phyloP scores from a whole-genome alignment of 306 rosid species.

The Cicer yamashitae region DNA sequence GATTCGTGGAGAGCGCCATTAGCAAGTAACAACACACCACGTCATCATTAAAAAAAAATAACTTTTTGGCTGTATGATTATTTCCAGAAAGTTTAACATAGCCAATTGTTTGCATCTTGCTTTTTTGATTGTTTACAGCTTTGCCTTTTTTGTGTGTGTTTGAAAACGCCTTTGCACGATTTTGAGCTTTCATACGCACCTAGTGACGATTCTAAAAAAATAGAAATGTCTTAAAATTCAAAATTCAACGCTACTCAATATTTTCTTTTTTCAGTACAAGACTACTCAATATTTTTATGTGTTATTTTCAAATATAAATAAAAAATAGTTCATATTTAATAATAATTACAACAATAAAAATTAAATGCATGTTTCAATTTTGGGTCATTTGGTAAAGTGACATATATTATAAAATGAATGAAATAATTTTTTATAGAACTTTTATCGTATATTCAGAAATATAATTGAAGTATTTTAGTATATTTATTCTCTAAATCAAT shows the following conservation, averaged over 20 bases:
- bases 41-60: constrained; percentile 22
- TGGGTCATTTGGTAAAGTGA: too few species aligned
- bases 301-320: too few species aligned
- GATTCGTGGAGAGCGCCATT: constrained; percentile 35
- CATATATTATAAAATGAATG: too few species aligned
- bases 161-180: constrained; percentile 47
- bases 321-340: too few species aligned
- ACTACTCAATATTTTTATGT: too few species aligned
- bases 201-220: constrained; percentile 35
- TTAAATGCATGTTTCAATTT: too few species aligned
- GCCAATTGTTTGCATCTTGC: constrained; percentile 35
- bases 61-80: constrained; percentile 45
- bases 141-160: constrained; percentile 23
- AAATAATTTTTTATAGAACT: too few species aligned
- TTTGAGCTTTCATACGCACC: constrained; percentile 38
- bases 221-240: not conserved
- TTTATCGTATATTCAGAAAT: too few species aligned
- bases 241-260: constrained; percentile 6
- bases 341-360: too few species aligned
- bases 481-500: too few species aligned
- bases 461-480: too few species aligned
- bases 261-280: too few species aligned
- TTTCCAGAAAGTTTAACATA: constrained; percentile 52
- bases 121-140: constrained; percentile 25
- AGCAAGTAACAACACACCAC: constrained; percentile 28